phyloP scores from a whole-genome alignment of 2,329 filamentous ascomycete genomes.

The Aspergillus tubingensis region DNA sequence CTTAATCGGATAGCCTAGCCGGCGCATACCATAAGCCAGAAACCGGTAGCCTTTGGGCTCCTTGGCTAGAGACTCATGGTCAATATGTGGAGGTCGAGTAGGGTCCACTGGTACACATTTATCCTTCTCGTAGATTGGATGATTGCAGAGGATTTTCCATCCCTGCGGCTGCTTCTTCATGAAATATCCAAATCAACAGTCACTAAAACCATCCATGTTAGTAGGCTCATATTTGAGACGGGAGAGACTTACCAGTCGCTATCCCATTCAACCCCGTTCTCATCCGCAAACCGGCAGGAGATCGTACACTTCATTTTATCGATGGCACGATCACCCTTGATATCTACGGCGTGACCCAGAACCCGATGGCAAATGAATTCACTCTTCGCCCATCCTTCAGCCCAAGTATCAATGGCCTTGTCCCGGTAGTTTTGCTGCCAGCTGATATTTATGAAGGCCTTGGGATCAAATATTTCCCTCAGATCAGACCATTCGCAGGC shows the following conservation, averaged over 20 bases:
- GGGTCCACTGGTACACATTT: slow-evolving; percentile 3
- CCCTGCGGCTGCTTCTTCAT: background rate
- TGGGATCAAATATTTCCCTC: background rate
- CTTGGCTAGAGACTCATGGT: background rate
- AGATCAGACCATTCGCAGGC: slow-evolving; percentile 11
- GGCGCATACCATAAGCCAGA: slow-evolving; percentile 3
- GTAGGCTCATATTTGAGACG: background rate
- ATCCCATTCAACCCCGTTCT: slow-evolving; percentile 7
- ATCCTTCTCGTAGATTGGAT: slow-evolving; percentile 7
- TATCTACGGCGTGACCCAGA: slow-evolving; percentile 3
- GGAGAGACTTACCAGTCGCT: background rate
- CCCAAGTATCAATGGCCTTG: slow-evolving; percentile 6
- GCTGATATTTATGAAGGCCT: slow-evolving; percentile 6
- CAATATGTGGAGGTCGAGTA: background rate
- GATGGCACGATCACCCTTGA: slow-evolving; percentile 5
- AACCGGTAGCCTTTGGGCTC: slow-evolving; percentile 5
- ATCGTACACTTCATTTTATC: slow-evolving; percentile 12
- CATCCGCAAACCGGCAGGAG: slow-evolving; percentile 6
- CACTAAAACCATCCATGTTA: background rate
- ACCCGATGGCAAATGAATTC: slow-evolving; percentile 7
- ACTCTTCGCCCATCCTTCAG: slow-evolving; percentile 4
- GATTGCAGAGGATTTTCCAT: slow-evolving; percentile 9
- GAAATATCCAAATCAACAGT: slow-evolving; percentile 1
- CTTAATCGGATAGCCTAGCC: background rate
- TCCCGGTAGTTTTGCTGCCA: slow-evolving; percentile 10